These are phyloP conservation scores for Beauveria sp. DNA, from an alignment of 2,329 filamentous ascomycete genomes.

Conservation along the genomic window DNA sequence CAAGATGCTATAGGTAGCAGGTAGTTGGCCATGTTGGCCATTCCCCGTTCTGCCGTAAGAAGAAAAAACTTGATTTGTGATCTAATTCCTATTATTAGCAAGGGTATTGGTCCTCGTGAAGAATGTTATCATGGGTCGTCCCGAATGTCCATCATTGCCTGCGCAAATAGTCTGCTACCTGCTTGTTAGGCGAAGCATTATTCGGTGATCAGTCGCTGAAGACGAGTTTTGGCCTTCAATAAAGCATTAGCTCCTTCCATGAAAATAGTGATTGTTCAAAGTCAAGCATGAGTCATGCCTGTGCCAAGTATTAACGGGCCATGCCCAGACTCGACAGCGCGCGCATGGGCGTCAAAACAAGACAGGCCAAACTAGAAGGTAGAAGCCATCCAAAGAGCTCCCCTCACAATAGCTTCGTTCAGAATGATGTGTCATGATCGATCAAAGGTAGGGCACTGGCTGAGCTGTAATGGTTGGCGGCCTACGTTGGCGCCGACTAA, in stretches of 20 bases:
- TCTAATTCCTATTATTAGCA: not conserved
- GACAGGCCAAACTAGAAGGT: not conserved
- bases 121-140: not conserved
- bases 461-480: not conserved
- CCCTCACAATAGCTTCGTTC: slow-evolving; percentile 15
- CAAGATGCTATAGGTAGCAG: not conserved
- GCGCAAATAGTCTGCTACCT: not conserved
- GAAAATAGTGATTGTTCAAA: slow-evolving; percentile 18
- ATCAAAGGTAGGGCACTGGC: not conserved
- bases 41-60: not conserved
- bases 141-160: not conserved
- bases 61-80: not conserved
- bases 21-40: not conserved
- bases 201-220: not conserved
- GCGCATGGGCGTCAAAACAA: not conserved
- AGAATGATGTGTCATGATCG: slow-evolving; percentile 12
- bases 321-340: slow-evolving; percentile 19
- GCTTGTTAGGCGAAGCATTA: not conserved
- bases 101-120: not conserved
- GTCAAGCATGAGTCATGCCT: slow-evolving; percentile 21
- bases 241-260: not conserved
- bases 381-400: not conserved
- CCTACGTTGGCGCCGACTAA: not conserved
- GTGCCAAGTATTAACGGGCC: slow-evolving; percentile 23
- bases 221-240: not conserved